These are phyloP conservation scores for Eremochloa ophiuroides DNA, from an alignment of 176 grass and related monocot genomes.

Conservation along the genomic window DNA sequence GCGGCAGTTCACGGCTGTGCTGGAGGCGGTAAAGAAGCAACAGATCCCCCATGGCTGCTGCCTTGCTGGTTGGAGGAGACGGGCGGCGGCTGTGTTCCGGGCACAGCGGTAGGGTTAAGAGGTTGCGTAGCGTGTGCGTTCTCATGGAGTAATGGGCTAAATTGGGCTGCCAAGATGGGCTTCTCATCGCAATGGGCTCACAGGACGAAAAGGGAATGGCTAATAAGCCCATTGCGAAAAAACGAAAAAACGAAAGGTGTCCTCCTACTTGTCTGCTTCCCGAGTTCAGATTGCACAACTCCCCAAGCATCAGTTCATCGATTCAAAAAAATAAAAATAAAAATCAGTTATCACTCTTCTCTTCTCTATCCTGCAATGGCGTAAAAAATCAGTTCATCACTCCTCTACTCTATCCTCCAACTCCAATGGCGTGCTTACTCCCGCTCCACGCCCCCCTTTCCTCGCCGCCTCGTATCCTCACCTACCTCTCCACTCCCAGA, in stretches of 20 bases:
- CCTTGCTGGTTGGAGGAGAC: background rate
- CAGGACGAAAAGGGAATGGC: background rate
- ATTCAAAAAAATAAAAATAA: too few relatives aligned
- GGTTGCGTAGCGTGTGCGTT: too few relatives aligned
- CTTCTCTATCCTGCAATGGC: too few relatives aligned
- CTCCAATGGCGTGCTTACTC: conserved; percentile 50
- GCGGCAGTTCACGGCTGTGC: too few relatives aligned
- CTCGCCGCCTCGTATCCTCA: conserved; percentile 13
- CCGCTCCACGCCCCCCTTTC: conserved; percentile 10
- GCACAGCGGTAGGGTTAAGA: background rate
- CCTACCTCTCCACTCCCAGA: background rate
- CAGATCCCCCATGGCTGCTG: background rate
- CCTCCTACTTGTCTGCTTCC: background rate
- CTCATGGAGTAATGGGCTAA: background rate
- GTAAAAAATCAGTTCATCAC: too few relatives aligned
- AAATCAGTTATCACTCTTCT: too few relatives aligned
- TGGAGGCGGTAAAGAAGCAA: background rate
- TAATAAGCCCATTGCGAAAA: too few relatives aligned
- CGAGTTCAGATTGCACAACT: background rate
- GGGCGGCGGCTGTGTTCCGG: background rate
- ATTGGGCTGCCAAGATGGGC: background rate
- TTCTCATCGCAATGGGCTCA: background rate
- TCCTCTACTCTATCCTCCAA: too few relatives aligned
- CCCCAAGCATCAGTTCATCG: too few relatives aligned
- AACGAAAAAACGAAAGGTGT: background rate